These are phyloP conservation scores for Staphylotrichum longicolle DNA, from an alignment of 495 filamentous ascomycete species.

Conservation along the genomic window DNA sequence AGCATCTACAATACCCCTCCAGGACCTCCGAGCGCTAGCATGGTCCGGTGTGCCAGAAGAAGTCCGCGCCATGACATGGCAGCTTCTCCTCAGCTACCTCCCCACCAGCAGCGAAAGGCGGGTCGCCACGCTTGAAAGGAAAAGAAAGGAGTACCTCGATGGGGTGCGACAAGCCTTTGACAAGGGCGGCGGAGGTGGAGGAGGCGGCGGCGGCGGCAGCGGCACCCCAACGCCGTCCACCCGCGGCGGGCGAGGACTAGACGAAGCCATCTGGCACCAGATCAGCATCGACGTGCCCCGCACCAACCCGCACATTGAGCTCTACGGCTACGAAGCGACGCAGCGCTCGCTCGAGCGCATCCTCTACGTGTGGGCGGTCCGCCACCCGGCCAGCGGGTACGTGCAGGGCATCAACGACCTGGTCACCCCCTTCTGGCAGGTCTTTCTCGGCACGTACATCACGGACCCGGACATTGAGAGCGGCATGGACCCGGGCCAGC, in stretches of 20 bases:
- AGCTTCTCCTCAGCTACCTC: slow-evolving; percentile 89
- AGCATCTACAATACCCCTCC: slow-evolving; percentile 78
- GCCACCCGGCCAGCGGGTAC: slow-evolving; percentile 95
- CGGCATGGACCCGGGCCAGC: slow-evolving; percentile 93
- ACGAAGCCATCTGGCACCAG: slow-evolving; percentile 97
- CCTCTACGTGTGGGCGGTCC: slow-evolving; percentile 94
- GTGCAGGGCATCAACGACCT: slow-evolving; percentile 99
- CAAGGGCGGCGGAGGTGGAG: slow-evolving; percentile 47
- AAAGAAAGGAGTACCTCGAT: slow-evolving; percentile 95
- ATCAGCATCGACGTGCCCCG: slow-evolving; percentile 98
- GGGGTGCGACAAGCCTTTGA: slow-evolving; percentile 95
- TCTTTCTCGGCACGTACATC: slow-evolving; percentile 91
- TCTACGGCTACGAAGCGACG: slow-evolving; percentile 94
- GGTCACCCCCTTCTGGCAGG: slow-evolving; percentile 96
- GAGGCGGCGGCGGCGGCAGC: slow-evolving; percentile 22
- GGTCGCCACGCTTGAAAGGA: slow-evolving; percentile 86
- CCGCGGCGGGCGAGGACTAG: slow-evolving; percentile 62
- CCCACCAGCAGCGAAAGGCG: slow-evolving; percentile 91
- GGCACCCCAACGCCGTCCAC: slow-evolving; percentile 30
- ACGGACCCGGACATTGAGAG: slow-evolving; percentile 87
- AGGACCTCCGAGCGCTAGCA: slow-evolving; percentile 77
- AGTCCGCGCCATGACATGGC: slow-evolving; percentile 97
- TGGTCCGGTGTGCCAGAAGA: slow-evolving; percentile 95
- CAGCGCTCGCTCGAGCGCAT: slow-evolving; percentile 92
- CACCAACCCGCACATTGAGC: slow-evolving; percentile 90